Conservation (phyloP, 352 stramenopile genomes). For the Phytophthora sojae region DNA sequence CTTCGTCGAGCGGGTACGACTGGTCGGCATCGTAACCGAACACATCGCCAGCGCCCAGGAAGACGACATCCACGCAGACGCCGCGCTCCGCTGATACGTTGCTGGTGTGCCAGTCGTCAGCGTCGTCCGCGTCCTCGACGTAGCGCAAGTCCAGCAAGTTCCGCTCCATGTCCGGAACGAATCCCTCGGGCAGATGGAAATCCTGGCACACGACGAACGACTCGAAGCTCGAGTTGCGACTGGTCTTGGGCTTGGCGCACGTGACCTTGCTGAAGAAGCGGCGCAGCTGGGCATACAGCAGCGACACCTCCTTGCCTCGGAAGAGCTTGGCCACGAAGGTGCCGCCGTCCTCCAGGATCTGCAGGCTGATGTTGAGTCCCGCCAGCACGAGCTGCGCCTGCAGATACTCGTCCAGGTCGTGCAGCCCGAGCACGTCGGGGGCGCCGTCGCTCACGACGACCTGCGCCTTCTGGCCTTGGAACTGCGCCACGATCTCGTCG, state of each 20-base stretch:
- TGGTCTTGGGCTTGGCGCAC: slow-evolving; percentile 87
- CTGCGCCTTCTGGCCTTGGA: slow-evolving; percentile 90
- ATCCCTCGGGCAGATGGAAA: slow-evolving; percentile 62
- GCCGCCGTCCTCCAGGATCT: slow-evolving; percentile 72
- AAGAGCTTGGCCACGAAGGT: slow-evolving; percentile 91
- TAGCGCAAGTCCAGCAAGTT: slow-evolving; percentile 80
- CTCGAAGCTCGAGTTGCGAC: slow-evolving; percentile 88
- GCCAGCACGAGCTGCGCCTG: slow-evolving; percentile 83
- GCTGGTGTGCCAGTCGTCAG: slow-evolving; percentile 38
- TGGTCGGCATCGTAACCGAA: slow-evolving; percentile 86
- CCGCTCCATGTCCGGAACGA: slow-evolving; percentile 69
- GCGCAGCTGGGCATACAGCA: slow-evolving; percentile 76
- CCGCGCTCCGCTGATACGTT: slow-evolving; percentile 49
- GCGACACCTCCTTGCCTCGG: slow-evolving; percentile 78
- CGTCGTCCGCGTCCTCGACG: slow-evolving; percentile 48
- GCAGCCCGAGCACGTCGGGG: slow-evolving; percentile 95
- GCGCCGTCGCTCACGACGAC: slow-evolving; percentile 99
- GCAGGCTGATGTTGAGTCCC: slow-evolving; percentile 82
- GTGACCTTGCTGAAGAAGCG: slow-evolving; percentile 78
- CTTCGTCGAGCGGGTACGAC: slow-evolving; percentile 79
- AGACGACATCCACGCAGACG: slow-evolving; percentile 68
- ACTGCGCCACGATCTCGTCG: slow-evolving; percentile 75
- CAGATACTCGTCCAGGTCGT: slow-evolving; percentile 87
- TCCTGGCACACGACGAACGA: slow-evolving; percentile 82
- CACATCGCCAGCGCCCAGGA: slow-evolving; percentile 77